A percentile compares a stretch with the other conserved stretches of the same genome.
These are phyloP conservation scores for Bromus sterilis DNA, from an alignment of 176 grass and related monocot species.

Conservation along the genomic window DNA sequence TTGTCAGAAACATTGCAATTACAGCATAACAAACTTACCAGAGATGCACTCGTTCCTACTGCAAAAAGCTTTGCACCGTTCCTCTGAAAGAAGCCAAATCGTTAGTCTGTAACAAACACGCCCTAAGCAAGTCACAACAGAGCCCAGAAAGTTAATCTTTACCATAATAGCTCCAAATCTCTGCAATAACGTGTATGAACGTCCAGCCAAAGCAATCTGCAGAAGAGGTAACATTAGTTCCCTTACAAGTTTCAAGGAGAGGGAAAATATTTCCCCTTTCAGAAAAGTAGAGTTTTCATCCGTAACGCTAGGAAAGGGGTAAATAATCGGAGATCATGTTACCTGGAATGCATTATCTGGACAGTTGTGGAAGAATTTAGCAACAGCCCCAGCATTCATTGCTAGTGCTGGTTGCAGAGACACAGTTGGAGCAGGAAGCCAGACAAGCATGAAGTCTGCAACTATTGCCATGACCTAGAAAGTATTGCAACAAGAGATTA, in stretches of 20 bases:
- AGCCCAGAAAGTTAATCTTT: constrained; percentile 29
- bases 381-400: constrained; percentile 55
- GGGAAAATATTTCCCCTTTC: neutral
- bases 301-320: neutral
- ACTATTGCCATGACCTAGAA: constrained; percentile 91
- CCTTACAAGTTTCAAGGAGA: neutral
- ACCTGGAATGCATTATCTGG: constrained; percentile 99
- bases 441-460: constrained; percentile 99
- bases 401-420: constrained; percentile 67
- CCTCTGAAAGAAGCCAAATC: constrained; percentile 52
- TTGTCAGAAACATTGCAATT: neutral
- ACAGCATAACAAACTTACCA: constrained; percentile 51
- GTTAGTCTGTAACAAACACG: constrained; percentile 2
- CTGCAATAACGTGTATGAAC: constrained; percentile 81
- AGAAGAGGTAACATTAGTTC: constrained; percentile 13
- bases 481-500: neutral
- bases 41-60: constrained; percentile 80
- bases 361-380: constrained; percentile 89
- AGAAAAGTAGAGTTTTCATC: neutral
- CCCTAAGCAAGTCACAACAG: neutral
- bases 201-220: constrained; percentile 89
- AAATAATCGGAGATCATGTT: neutral
- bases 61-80: constrained; percentile 95
- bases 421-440: constrained; percentile 98
- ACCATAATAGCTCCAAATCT: constrained; percentile 95